Percentiles rank a stretch among this genome's conserved stretches.
These are phyloP conservation scores for Carex kokanica DNA, from an alignment of 176 grass and related monocot species.

Conservation along the genomic window DNA sequence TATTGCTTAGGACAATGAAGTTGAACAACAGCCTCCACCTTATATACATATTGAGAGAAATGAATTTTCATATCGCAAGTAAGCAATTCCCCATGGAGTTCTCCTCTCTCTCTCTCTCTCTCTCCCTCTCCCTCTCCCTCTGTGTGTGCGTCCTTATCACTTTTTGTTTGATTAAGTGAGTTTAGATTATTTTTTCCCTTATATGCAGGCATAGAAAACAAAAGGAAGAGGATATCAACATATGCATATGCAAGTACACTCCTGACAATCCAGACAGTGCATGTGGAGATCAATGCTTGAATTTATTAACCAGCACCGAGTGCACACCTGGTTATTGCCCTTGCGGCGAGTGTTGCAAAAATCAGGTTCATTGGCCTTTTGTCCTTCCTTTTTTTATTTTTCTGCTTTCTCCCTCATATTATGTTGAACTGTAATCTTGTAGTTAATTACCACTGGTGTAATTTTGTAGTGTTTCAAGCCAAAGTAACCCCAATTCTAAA, in stretches of 20 bases:
- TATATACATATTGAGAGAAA: conserved; percentile 85
- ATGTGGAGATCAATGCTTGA: conserved; percentile 77
- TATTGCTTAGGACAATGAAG: conserved; percentile 1
- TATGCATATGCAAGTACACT: conserved; percentile 79
- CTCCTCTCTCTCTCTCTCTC: background rate
- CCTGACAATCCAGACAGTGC: conserved; percentile 64
- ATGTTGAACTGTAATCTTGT: background rate
- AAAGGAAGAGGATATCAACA: conserved; percentile 87
- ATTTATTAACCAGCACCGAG: conserved; percentile 86
- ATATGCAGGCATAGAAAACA: conserved; percentile 72
- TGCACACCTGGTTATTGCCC: conserved; percentile 91
- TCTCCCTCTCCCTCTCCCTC: too few relatives aligned
- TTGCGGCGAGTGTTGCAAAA: conserved; percentile 80
- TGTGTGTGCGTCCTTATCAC: background rate
- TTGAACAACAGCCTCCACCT: conserved; percentile 31
- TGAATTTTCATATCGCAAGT: conserved; percentile 78
- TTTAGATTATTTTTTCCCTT: background rate
- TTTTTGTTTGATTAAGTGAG: conserved; percentile 4
- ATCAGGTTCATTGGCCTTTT: conserved; percentile 50
- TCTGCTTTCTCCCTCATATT: background rate
- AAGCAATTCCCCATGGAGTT: conserved; percentile 9
- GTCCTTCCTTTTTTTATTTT: background rate
- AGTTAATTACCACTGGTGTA: background rate
- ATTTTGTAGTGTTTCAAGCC: background rate
- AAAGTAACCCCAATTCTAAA: background rate